Percentiles rank a stretch among this genome's conserved stretches.
phyloP scores from a whole-genome alignment of 2,329 filamentous ascomycete genomes.

The Penicillium sp. region DNA sequence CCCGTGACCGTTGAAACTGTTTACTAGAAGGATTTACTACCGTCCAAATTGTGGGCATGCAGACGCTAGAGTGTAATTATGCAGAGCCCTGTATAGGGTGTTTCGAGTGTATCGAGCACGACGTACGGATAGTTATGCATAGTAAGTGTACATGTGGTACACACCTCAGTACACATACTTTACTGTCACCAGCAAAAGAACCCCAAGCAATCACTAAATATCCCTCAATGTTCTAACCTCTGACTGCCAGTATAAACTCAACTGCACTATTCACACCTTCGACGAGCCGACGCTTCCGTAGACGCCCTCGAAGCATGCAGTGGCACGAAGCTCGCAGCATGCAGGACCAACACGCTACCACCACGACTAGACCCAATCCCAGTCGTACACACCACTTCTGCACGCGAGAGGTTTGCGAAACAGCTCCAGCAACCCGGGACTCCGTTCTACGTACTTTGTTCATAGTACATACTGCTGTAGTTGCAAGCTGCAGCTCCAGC shows the following conservation, averaged over 20 bases:
- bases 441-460: not conserved
- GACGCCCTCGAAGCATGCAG: conserved; percentile 1
- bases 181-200: not conserved
- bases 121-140: too few species aligned
- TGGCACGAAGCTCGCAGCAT: conserved; percentile 2
- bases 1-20: not conserved
- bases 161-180: not conserved
- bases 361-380: not conserved
- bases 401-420: not conserved
- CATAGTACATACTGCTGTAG: too few species aligned
- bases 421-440: not conserved
- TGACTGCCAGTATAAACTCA: too few species aligned
- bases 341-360: conserved; percentile 4
- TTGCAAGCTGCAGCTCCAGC: not conserved
- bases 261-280: not conserved
- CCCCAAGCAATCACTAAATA: not conserved
- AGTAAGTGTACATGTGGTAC: not conserved
- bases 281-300: not conserved
- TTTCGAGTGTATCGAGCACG: too few species aligned
- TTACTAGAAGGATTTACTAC: not conserved
- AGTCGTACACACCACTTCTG: conserved; percentile 2
- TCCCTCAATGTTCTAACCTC: not conserved
- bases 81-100: not conserved
- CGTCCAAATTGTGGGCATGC: not conserved
- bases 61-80: not conserved